Evolutionary conservation across 225 moss, liverwort and hornwort genomes (phyloP), one percentile per base, ranked within the genome.

Genomic region (Pseudoscleropodium purum): DNA sequence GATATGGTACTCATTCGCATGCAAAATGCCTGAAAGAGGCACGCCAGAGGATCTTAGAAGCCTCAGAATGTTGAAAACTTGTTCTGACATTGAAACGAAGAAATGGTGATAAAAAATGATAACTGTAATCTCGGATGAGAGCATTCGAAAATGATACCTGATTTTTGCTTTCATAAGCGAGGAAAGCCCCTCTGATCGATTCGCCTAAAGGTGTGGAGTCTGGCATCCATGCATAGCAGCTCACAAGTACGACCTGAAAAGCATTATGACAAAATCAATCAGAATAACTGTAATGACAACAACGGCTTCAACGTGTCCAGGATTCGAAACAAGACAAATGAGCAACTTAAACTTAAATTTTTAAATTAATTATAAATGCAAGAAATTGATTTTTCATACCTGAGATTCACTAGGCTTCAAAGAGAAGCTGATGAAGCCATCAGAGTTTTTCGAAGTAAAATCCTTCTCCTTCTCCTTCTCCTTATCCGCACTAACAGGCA

Each of bases 121-220:
- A 84, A 82, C 52, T 76, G 73, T 70, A 82, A 66, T 60, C 51
- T 60, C 60, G 49, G 75, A 81, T 67, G 43, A 75, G 84, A 81
- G 52, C 66, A 39, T 64, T 85, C 57, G 12, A 59, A 69, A 62
- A 47, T 61, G 39, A n/a, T 92, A 98, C 97, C 96, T 96, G 95
- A 91, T 98, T 96, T 92, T 95, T 98, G 90, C 95, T 95, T 95
- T 98, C 97, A 92, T 95, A 96, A 45, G 96, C 97, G 76, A 96
- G 92, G 88, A 96, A 92, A 72, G 92, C 87, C 85, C 96, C 96
- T 86, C 90, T 91, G 49, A 96, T 89, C 68, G 92, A 93, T 92
- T 93, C 92, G 52, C 93, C 92, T 91, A 91, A 74, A 88, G 91
- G 92, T 82, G 92, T 91, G 56, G 94, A 88, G 83, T 93, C 91